phyloP scores from a whole-genome alignment of 257 asterid genomes.

The Gentiana dahurica region DNA sequence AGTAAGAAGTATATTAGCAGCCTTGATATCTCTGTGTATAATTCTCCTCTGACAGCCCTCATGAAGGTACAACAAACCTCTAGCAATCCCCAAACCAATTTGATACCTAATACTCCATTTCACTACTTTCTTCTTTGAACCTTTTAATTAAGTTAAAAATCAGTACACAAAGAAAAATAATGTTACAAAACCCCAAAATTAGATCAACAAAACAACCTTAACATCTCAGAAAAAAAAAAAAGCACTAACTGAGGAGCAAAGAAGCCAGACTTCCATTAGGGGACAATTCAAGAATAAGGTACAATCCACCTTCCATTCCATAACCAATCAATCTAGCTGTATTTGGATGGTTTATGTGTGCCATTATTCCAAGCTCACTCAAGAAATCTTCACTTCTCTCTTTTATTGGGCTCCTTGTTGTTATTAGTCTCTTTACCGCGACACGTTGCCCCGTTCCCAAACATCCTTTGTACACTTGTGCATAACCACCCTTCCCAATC shows the following conservation, averaged over 20 bases:
- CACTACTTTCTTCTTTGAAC: conserved; percentile 25
- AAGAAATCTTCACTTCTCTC: conserved; percentile 32
- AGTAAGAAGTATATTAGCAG: conserved; percentile 53
- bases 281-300: conserved; percentile 48
- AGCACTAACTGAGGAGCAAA: conserved; percentile 38
- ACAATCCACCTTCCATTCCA: conserved; percentile 63
- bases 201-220: background rate
- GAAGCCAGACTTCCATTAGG: conserved; percentile 55
- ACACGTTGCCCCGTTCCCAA: conserved; percentile 42
- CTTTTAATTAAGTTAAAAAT: conserved; percentile 8
- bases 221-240: background rate
- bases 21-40: conserved; percentile 61
- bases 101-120: conserved; percentile 48
- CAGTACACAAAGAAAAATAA: conserved; percentile 1
- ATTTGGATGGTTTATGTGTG: conserved; percentile 60
- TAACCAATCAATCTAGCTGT: conserved; percentile 69
- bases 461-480: conserved; percentile 66
- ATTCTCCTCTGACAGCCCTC: conserved; percentile 47
- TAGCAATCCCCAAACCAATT: conserved; percentile 51
- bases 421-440: conserved; percentile 42
- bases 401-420: conserved; percentile 27
- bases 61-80: conserved; percentile 53
- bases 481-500: conserved; percentile 60
- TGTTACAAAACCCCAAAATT: background rate
- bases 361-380: conserved; percentile 59